These are phyloP conservation scores for Proliferodiscus dingleyae DNA, from an alignment of 2,329 filamentous ascomycete genomes.

Conservation along the genomic window DNA sequence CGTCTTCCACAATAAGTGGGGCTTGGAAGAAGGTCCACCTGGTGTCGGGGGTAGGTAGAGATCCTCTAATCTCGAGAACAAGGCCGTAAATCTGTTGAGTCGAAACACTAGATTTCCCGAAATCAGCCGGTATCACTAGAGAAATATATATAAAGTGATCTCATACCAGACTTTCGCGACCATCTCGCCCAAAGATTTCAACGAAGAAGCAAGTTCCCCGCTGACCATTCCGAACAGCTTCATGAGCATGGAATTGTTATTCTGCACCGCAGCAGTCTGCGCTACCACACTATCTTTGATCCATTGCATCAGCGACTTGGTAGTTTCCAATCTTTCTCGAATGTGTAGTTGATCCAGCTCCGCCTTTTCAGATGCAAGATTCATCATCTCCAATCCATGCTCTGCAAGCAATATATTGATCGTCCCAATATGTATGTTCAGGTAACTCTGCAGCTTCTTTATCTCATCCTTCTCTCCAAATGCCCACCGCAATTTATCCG, in stretches of 20 bases:
- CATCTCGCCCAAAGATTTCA: background rate
- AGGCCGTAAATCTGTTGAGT: constrained; percentile 12
- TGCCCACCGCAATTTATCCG: constrained; percentile 2
- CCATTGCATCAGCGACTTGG: background rate
- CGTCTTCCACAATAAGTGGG: constrained; percentile 10
- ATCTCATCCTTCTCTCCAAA: constrained; percentile 1
- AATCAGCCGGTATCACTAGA: background rate
- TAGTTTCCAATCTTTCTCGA: constrained; percentile 1
- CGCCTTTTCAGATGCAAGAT: constrained; percentile 1
- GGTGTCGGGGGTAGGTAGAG: background rate
- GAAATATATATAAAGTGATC: background rate
- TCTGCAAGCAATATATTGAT: constrained; percentile 7
- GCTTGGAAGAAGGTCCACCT: constrained; percentile 11
- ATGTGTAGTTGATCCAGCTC: background rate
- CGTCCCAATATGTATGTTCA: constrained; percentile 4
- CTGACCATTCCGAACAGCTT: constrained; percentile 2
- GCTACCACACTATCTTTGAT: background rate
- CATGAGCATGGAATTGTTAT: background rate
- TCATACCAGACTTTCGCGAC: constrained; percentile 5
- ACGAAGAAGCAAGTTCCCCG: constrained; percentile 1
- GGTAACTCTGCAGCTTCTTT: constrained; percentile 4
- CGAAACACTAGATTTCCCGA: constrained; percentile 6
- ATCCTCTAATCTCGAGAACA: constrained; percentile 7
- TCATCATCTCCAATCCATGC: constrained; percentile 7
- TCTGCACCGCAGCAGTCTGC: background rate